A percentile compares a stretch with the other conserved stretches of the same genome.
Conservation (phyloP, 805 yeast genomes). For the Saccharomycopsis oosterbeekiorum region DNA sequence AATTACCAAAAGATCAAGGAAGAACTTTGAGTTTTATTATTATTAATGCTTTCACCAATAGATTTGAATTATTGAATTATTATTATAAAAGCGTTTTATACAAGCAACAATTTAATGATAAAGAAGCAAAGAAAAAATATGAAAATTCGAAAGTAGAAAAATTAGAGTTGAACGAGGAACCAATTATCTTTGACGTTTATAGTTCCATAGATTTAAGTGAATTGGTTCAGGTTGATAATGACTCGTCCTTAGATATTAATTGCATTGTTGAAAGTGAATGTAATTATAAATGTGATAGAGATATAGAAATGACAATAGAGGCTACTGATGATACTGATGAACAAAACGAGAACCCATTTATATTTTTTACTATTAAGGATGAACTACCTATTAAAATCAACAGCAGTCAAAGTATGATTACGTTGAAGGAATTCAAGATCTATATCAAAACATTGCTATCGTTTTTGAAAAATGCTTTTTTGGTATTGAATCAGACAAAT, state of each 20-base stretch:
- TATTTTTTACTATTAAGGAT: neutral
- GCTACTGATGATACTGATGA: neutral
- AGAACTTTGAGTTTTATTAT: constrained; percentile 78
- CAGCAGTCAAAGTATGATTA: neutral
- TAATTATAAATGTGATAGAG: constrained; percentile 23
- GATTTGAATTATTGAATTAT: constrained; percentile 62
- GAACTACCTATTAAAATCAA: neutral
- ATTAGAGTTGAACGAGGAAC: neutral
- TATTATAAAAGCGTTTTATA: neutral
- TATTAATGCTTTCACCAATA: constrained; percentile 76
- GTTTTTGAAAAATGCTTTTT: constrained; percentile 80
- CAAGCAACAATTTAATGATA: neutral
- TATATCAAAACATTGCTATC: constrained; percentile 82
- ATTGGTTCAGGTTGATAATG: constrained; percentile 9
- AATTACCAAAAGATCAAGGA: constrained; percentile 70
- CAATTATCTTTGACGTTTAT: neutral
- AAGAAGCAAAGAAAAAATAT: neutral
- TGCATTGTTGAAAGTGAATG: constrained; percentile 4
- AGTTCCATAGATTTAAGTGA: neutral
- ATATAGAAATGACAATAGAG: constrained; percentile 21
- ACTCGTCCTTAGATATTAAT: constrained; percentile 10
- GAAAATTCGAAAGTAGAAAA: neutral
- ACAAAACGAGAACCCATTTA: neutral
- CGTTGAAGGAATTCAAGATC: constrained; percentile 79
- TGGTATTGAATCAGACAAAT: constrained; percentile 81